Conservation (phyloP, 1,284 basidiomycete genomes). For the Porogramme epimiltina region DNA sequence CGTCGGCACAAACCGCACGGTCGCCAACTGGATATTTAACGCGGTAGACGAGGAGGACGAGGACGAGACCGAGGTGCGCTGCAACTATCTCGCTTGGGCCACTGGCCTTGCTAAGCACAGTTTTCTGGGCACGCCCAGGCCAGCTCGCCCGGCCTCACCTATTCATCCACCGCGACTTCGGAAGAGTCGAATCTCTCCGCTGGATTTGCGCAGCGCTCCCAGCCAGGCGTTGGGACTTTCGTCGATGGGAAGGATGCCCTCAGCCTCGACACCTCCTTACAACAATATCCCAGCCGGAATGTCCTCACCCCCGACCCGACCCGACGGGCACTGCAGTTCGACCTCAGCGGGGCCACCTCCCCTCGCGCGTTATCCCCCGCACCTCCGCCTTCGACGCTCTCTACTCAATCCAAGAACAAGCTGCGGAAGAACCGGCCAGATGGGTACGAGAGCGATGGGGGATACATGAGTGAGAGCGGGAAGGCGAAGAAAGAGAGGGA, state of each 20-base stretch:
- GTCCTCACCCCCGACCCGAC: conserved; percentile 10
- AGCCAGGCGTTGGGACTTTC: conserved; percentile 28
- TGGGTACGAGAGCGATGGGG: conserved; percentile 58
- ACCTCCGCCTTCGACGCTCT: conserved; percentile 16
- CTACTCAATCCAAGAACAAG: conserved; percentile 30
- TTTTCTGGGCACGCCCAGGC: conserved; percentile 19
- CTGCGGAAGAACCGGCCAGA: conserved; percentile 40
- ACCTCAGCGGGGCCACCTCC: conserved; percentile 26
- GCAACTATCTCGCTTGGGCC: conserved; percentile 1
- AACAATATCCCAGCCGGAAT: conserved; percentile 10
- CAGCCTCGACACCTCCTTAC: conserved; percentile 13
- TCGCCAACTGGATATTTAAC: conserved; percentile 71
- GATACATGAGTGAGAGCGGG: conserved; percentile 45
- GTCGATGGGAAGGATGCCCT: conserved; percentile 14
- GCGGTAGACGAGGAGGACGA: conserved; percentile 54
- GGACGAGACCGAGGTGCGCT: conserved; percentile 31
- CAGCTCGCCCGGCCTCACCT: conserved; percentile 36
- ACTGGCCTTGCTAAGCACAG: not conserved
- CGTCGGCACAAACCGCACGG: conserved; percentile 52
- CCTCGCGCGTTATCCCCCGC: conserved; percentile 18
- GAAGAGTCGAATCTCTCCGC: conserved; percentile 35
- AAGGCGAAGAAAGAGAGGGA: conserved; percentile 39
- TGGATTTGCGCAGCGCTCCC: conserved; percentile 19
- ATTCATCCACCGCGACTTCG: conserved; percentile 37
- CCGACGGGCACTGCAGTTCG: conserved; percentile 27